phyloP scores from a whole-genome alignment of 192 early-diverging fungal genomes.

The Entomortierella parvispora region DNA sequence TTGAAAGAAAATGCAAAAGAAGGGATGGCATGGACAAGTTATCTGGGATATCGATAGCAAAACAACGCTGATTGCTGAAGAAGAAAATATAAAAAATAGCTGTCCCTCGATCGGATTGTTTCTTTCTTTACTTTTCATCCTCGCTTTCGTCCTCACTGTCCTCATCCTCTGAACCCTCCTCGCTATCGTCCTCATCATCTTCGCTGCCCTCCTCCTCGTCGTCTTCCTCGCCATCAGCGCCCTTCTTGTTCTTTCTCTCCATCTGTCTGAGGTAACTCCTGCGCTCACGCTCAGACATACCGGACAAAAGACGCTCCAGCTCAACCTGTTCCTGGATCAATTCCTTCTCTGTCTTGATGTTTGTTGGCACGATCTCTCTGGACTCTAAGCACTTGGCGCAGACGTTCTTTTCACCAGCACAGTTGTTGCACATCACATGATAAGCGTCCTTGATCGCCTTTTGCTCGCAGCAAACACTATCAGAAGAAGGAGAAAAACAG shows the following conservation, averaged over 20 bases:
- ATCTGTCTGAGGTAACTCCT: conserved; percentile 83
- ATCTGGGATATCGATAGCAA: no score
- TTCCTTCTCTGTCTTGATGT: conserved; percentile 74
- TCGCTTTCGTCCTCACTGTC: conserved; percentile 54
- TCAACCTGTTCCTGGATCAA: conserved; percentile 77
- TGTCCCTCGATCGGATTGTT: conserved; percentile 1
- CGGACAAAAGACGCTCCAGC: conserved; percentile 70
- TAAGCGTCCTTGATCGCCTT: conserved; percentile 93
- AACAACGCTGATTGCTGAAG: not conserved
- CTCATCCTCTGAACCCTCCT: conserved; percentile 66
- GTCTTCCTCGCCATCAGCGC: conserved; percentile 58
- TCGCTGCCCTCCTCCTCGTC: conserved; percentile 57
- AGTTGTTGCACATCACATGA: conserved; percentile 92
- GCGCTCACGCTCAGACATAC: conserved; percentile 86
- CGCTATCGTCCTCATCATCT: conserved; percentile 58
- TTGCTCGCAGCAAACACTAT: conserved; percentile 76
- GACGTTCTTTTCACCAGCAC: conserved; percentile 81
- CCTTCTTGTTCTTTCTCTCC: conserved; percentile 66
- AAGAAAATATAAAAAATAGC: not conserved
- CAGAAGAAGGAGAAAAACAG: not conserved
- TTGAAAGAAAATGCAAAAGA: no score
- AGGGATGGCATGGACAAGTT: no score
- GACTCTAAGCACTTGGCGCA: conserved; percentile 92
- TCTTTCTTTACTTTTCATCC: conserved; percentile 52
- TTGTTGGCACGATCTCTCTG: conserved; percentile 69